phyloP scores from a whole-genome alignment of 2,329 filamentous ascomycete genomes.

The Blumeriella jaapii region DNA sequence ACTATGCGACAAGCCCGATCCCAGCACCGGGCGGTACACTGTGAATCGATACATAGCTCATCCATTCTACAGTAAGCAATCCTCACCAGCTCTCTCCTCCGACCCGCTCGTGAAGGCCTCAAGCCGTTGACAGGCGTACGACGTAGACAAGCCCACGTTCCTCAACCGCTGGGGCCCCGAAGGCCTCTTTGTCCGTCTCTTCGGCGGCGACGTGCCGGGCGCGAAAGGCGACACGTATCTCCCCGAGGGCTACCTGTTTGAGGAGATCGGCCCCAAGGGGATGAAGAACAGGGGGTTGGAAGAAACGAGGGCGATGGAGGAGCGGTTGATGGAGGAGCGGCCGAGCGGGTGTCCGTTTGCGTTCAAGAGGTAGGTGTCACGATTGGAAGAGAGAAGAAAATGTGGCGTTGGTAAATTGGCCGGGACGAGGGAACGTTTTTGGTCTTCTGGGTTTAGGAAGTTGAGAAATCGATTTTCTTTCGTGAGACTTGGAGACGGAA shows the following conservation, averaged over 20 bases:
- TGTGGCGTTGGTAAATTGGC: no score
- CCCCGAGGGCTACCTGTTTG: slow-evolving; percentile 40
- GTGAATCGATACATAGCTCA: slow-evolving; percentile 43
- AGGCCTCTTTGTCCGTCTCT: slow-evolving; percentile 36
- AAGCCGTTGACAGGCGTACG: no score
- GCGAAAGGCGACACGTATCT: slow-evolving; percentile 30
- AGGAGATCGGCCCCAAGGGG: slow-evolving; percentile 50
- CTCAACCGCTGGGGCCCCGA: slow-evolving; percentile 51
- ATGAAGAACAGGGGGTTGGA: slow-evolving; percentile 40
- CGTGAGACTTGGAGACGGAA: no score
- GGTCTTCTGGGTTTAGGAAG: no score
- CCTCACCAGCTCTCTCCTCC: neutral
- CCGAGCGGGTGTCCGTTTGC: slow-evolving; percentile 38
- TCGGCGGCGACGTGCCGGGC: slow-evolving; percentile 37
- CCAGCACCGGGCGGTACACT: slow-evolving; percentile 40
- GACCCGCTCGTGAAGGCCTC: no score
- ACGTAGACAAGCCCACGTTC: slow-evolving; percentile 37
- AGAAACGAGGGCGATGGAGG: slow-evolving; percentile 33
- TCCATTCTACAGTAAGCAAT: slow-evolving; percentile 44
- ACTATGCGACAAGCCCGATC: slow-evolving; percentile 37
- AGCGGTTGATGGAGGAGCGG: slow-evolving; percentile 29
- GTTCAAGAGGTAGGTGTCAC: no score
- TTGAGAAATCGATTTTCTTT: no score
- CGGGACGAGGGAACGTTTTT: no score
- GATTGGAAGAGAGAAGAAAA: no score